Conservation (phyloP, 2,329 filamentous ascomycete genomes). For the Colletotrichum orchidophilum region DNA sequence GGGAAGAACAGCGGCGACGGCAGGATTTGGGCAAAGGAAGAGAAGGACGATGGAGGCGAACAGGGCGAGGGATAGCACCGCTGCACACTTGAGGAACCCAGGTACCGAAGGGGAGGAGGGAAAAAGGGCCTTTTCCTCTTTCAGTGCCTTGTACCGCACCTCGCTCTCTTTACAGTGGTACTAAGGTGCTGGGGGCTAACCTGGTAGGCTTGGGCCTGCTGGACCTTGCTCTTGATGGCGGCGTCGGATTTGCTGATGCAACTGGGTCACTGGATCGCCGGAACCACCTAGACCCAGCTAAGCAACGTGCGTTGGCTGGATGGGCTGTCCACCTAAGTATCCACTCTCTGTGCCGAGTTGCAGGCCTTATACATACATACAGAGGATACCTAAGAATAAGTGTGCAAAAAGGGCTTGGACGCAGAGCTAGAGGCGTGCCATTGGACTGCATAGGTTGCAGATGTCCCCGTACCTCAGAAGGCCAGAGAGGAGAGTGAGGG, state of each 20-base stretch:
- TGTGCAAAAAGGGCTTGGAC: not conserved
- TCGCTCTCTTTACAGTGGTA: slow-evolving; percentile 1
- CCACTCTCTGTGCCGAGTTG: not conserved
- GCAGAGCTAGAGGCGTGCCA: not conserved
- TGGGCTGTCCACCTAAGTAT: not conserved
- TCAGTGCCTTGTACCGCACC: not conserved
- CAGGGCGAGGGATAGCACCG: slow-evolving; percentile 13
- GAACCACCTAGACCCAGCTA: slow-evolving; percentile 14
- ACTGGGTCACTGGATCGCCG: slow-evolving; percentile 16
- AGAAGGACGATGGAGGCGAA: slow-evolving; percentile 12
- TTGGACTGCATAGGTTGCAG: not conserved
- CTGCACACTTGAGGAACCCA: slow-evolving; percentile 10
- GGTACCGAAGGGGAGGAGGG: not conserved
- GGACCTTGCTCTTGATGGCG: slow-evolving; percentile 4
- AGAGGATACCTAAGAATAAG: not conserved
- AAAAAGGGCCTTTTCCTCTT: slow-evolving; percentile 26
- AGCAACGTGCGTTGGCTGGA: slow-evolving; percentile 32
- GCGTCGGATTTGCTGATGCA: slow-evolving; percentile 1
- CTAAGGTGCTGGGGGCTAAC: not conserved
- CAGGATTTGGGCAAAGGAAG: slow-evolving; percentile 23
- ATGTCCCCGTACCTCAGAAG: not conserved
- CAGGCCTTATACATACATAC: not conserved
- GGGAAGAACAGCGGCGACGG: slow-evolving; percentile 16
- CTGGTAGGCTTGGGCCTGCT: slow-evolving; percentile 1
- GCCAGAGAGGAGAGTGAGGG: not conserved